Conservation (phyloP, 2,329 filamentous ascomycete genomes). For the Alternaria gaisen region DNA sequence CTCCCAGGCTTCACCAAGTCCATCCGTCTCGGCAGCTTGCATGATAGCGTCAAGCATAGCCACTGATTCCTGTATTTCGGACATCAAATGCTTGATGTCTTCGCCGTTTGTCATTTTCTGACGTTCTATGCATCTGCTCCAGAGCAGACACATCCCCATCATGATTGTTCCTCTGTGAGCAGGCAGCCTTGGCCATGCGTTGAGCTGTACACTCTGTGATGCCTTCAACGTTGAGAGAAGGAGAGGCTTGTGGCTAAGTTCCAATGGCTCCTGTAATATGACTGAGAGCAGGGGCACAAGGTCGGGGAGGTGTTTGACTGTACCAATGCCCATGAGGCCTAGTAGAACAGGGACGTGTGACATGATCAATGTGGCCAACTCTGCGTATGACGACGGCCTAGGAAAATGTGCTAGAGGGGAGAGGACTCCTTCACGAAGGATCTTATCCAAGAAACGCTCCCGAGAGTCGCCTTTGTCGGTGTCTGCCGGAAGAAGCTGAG, state of each 20-base stretch:
- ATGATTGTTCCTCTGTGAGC: conserved; percentile 71
- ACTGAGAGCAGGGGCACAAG: conserved; percentile 72
- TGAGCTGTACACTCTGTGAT: conserved; percentile 66
- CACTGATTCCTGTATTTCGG: conserved; percentile 32
- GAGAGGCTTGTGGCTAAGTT: conserved; percentile 62
- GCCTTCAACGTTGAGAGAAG: conserved; percentile 63
- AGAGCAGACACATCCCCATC: conserved; percentile 60
- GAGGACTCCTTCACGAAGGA: conserved; percentile 56
- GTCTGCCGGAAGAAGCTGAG: conserved; percentile 21
- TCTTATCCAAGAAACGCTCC: conserved; percentile 53
- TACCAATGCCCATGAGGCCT: conserved; percentile 66
- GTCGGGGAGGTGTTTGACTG: conserved; percentile 74
- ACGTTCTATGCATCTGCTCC: conserved; percentile 38
- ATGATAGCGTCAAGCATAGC: conserved; percentile 42
- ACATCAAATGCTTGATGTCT: conserved; percentile 22
- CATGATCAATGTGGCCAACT: conserved; percentile 67
- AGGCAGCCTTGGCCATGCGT: conserved; percentile 74
- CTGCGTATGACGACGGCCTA: conserved; percentile 59
- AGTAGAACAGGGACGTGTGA: conserved; percentile 61
- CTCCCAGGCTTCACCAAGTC: conserved; percentile 20
- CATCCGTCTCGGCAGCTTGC: conserved; percentile 22
- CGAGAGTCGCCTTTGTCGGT: conserved; percentile 18
- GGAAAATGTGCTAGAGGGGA: conserved; percentile 64
- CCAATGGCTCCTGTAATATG: conserved; percentile 75
- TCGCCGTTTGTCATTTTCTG: conserved; percentile 29